Conservation (phyloP, 306 rosid species). For the Vigna mungo region DNA sequence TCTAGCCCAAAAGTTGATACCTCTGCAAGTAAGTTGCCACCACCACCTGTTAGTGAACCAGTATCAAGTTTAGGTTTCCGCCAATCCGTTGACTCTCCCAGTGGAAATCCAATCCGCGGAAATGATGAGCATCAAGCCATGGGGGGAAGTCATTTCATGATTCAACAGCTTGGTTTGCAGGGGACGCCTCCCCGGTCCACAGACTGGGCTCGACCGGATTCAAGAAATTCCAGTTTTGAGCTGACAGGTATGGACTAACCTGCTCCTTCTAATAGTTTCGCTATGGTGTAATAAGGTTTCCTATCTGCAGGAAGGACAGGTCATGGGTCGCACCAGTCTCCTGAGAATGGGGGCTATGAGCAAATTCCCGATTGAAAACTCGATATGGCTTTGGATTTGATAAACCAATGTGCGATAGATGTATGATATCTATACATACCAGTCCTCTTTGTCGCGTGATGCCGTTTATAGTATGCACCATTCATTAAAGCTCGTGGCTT, state of each 20-base stretch:
- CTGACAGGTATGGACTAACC: conserved; percentile 64
- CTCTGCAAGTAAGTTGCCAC: conserved; percentile 67
- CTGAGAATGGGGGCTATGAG: conserved; percentile 85
- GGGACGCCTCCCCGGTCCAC: conserved; percentile 61
- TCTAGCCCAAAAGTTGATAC: conserved; percentile 67
- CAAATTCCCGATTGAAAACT: conserved; percentile 70
- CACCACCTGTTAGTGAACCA: conserved; percentile 61
- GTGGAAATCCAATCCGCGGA: conserved; percentile 65
- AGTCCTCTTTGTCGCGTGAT: conserved; percentile 53
- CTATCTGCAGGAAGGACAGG: conserved; percentile 71
- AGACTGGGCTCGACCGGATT: conserved; percentile 78
- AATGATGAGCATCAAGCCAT: conserved; percentile 76
- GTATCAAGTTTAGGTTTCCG: conserved; percentile 67
- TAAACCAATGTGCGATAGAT: conserved; percentile 54
- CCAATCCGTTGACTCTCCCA: conserved; percentile 62
- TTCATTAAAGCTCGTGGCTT: conserved; percentile 59
- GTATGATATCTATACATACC: conserved; percentile 66
- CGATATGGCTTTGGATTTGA: conserved; percentile 39
- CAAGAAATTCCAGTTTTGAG: conserved; percentile 64
- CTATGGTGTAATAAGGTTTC: conserved; percentile 20
- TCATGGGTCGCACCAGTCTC: conserved; percentile 73
- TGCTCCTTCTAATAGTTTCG: background rate
- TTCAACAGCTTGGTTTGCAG: conserved; percentile 75
- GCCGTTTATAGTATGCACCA: conserved; percentile 66
- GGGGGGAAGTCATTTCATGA: conserved; percentile 81